phyloP scores from a whole-genome alignment of 768 basidiomycete genomes.

The Amanita polypyramis region DNA sequence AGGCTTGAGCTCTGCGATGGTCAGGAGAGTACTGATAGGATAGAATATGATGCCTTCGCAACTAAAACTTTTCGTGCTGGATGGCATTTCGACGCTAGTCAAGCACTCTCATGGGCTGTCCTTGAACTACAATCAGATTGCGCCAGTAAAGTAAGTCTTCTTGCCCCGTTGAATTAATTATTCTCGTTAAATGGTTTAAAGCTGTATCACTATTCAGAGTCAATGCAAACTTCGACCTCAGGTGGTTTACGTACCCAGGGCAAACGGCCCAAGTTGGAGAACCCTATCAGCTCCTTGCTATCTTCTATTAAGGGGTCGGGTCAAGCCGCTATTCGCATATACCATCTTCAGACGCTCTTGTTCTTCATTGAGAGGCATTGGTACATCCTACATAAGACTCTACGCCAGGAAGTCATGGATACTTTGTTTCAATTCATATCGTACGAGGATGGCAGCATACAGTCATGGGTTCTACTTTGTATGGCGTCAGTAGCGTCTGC shows the following conservation, averaged over 20 bases:
- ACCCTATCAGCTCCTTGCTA: conserved; percentile 50
- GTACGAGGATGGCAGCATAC: conserved; percentile 51
- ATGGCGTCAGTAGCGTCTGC: conserved; percentile 61
- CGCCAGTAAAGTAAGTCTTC: conserved; percentile 43
- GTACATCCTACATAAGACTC: conserved; percentile 43
- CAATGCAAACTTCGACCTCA: conserved; percentile 24
- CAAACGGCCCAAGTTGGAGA: conserved; percentile 47
- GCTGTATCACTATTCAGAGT: conserved; percentile 60
- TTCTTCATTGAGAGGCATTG: conserved; percentile 82
- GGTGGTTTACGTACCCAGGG: conserved; percentile 18
- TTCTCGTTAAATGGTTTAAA: conserved; percentile 17
- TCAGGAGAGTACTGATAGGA: conserved; percentile 14
- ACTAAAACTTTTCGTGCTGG: conserved; percentile 64
- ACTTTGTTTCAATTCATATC: conserved; percentile 52
- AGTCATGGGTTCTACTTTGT: conserved; percentile 81
- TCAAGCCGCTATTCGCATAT: conserved; percentile 24
- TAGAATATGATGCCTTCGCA: conserved; percentile 33
- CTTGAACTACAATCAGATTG: conserved; percentile 78
- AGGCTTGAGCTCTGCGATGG: conserved; percentile 36
- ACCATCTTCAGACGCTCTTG: conserved; percentile 66
- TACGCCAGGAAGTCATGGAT: conserved; percentile 46
- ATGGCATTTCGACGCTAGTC: conserved; percentile 53
- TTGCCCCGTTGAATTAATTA: background rate
- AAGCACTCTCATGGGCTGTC: conserved; percentile 72
- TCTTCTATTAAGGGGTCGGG: conserved; percentile 29